Evolutionary conservation across 805 yeast genomes (phyloP), one percentile per base, ranked within the genome.

Genomic region (Danielia reshetovae): DNA sequence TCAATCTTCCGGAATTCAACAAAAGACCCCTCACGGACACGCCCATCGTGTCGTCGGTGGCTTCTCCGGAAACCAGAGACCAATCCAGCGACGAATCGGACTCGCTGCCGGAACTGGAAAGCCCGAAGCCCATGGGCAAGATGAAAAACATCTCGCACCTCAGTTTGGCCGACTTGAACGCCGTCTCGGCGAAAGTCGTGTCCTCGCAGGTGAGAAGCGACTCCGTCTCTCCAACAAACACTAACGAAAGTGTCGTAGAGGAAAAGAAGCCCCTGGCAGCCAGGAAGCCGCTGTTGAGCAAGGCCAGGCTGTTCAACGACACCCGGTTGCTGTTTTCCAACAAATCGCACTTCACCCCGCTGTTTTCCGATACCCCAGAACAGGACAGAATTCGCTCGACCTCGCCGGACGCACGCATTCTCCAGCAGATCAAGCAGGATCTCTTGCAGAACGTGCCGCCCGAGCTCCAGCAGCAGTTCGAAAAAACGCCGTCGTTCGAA

Each of bases 1-100:
- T 43, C 11, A 42, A 45, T 25, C 54, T 71, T 28, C 83, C 85
- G 0, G 77, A 65, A 36, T 83, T 83, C 59, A 78, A 81, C 51
- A 79, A 75, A 55, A 64, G 88, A 29, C 93, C 93, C 0, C 60
- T 78, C 34, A 79, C 81, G 27, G 93, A 83, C 50, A 83, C 93
- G 0, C 93, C 93, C 0, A 70, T 79, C 1, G 72, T 72, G 8
- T 77, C 83, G 19, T 64, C 68, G 3, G 62, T 70, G 51, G 61
- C 75, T 1, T 78, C 85, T 0, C 88, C 88, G 0, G 55, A 51
- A 8, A 49, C 60, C 5, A 35, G 56, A 24, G 49, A 46, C 13
- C 59, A 59, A 30, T 49, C 54, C 11, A 50, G 42, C 4, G 46
- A 40, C n/a, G 36, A 36, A 9, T 29, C 16, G 19, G 27, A 30